Evolutionary conservation across 345 rosid species (phyloP).

Genomic region (Lepidium africanum): DNA sequence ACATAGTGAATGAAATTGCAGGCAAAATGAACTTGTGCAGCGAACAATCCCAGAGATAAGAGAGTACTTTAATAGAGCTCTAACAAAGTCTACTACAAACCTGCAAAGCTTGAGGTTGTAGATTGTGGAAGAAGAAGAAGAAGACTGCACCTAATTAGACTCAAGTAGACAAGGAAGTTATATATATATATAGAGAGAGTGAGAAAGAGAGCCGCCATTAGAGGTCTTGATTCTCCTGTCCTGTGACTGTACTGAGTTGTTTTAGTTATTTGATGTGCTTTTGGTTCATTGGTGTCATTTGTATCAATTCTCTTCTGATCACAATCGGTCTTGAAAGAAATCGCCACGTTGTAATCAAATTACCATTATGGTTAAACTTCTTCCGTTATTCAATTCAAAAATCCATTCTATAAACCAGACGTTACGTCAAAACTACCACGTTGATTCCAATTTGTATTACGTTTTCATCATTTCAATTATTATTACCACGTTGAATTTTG

Average conservation of each 20-base stretch:
- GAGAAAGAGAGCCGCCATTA: slow-evolving; percentile 6
- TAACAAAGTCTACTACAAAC: slow-evolving; percentile 57
- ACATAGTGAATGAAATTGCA: slow-evolving; percentile 27
- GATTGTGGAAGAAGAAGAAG: slow-evolving; percentile 27
- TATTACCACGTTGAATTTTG: no score
- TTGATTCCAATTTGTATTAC: background rate
- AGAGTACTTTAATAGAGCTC: slow-evolving; percentile 64
- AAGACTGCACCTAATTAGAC: slow-evolving; percentile 25
- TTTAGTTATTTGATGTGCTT: slow-evolving; percentile 8
- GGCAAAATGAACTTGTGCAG: slow-evolving; percentile 67
- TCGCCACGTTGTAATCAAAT: background rate
- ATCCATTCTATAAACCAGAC: background rate
- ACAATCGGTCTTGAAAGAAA: slow-evolving; percentile 8
- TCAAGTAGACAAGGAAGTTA: slow-evolving; percentile 19
- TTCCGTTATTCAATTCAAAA: slow-evolving; percentile 1
- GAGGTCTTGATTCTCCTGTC: slow-evolving; percentile 18
- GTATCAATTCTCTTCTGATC: slow-evolving; percentile 15
- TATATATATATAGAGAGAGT: background rate
- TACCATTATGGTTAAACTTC: background rate
- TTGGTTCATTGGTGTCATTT: slow-evolving; percentile 11
- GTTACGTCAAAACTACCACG: background rate
- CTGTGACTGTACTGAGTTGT: background rate
- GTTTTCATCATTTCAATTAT: background rate
- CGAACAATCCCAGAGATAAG: slow-evolving; percentile 71
- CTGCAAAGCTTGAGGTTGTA: slow-evolving; percentile 45